Base-by-base conservation (phyloP, 257 asterid genomes). In the Solanum sparsipilum region DNA sequence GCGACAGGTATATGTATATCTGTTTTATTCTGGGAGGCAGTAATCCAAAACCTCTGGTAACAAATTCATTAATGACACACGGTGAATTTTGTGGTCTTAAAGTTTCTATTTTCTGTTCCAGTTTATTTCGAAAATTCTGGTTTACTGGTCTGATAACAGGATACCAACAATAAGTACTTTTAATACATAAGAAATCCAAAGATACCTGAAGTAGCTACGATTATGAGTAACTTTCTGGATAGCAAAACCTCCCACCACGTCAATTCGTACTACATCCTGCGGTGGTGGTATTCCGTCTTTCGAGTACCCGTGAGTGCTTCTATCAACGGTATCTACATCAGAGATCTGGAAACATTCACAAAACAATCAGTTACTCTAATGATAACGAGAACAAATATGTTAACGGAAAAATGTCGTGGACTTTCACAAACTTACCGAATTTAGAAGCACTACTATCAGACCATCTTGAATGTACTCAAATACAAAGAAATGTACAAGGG, bases 381-480 rank as follows among this genome's bases (percentile, higher is more conserved):
- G 36, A 8, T 44, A 27, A 79, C 5, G 27, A 44, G 16, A 79
- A 79, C 67, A 79, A 15, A 16, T 27, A 44, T 16, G 65, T 27
- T 79, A 79, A 79, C 2, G 39, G 67, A 44, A 44, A 52, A 79
- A 31, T 10, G 71, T 81, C 36, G 1, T 25, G 32, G 85, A 46
- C 15, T 23, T 73, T 74, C 41, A 72, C 56, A 29, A 71, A 48
- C 92, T 78, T 95, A 97, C 99, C 92, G 99, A 89, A 92, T 94
- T 95, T 35, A 96, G 83, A 88, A 95, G 95, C 91, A 94, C 99
- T 48, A 97, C 94, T 39, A 93, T 81, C 36, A 97, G 95, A 88
- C 92, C 98, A 46, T 97, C 96, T 92, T 93, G 91, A 86, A 97
- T 88, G 94, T 95, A 97, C 86, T 96, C 98, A n/a, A 97, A 93